Base-by-base conservation (phyloP, 257 asterid species). In the Penstemon newberryi region DNA sequence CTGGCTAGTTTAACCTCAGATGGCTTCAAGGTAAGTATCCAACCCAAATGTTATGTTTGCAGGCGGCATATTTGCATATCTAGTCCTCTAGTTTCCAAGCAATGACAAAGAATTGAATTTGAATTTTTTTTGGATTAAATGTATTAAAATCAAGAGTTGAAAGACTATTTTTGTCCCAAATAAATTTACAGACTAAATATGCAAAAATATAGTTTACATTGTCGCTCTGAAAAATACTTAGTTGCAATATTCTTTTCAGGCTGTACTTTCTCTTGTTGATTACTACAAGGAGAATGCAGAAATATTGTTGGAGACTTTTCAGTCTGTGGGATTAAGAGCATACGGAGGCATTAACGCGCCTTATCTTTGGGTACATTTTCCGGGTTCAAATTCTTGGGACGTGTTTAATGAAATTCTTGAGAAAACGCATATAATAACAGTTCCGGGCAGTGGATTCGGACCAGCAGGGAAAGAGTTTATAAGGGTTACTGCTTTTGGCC, bases 391-490 rank as follows among this genome's bases (percentile, higher is more conserved):
- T 65, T 92, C 96, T 19, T 87, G 96, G 98, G 92, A 92, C 51
- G 82, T 89, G 46, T 92, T 92, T 69, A 77, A 65, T 13, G 81
- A 88, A 66, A 89, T 92, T 70, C 94, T 92, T 9, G 94, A 83
- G 57, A 89, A 83, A 62, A 82, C 96, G 19, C 92, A 89, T 77
- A 83, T 92, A 60, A 82, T 84, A 51, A 92, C 96, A 44, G 88
- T 86, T 67, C 98, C 98, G 12, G 98, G 96, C 39, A 87, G 87
- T 60, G 96, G 98, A 33, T 92, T 92, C 71, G 98, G 98, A 47
- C 98, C 98, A 11, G 92, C 82, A 44, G 98, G 98, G 19, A 89
- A 86, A 82, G 96, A 82, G 65, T 92, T 84, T 57, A 81, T 87
- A 47, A 80, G 98, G 77, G 84, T 92, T 63, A 78, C 95, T 43